A percentile compares a stretch with the other conserved stretches of the same genome.
Evolutionary conservation across 2,329 filamentous ascomycete species (phyloP).

Genomic region (Nemania diffusa): DNA sequence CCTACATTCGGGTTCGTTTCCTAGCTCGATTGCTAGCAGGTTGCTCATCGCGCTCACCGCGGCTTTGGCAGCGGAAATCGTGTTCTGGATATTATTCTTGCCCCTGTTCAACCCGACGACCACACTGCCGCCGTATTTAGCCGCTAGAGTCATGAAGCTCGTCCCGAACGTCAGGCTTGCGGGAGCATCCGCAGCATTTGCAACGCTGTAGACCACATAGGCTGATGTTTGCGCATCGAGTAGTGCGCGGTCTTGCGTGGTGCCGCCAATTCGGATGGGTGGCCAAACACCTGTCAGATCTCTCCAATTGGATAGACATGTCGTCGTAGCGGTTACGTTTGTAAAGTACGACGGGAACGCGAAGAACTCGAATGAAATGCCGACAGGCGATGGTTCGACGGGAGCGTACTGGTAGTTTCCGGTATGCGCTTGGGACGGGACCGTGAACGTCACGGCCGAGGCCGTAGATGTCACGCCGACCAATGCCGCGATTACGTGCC

Average conservation of each 20-base stretch:
- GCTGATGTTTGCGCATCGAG: constrained; percentile 58
- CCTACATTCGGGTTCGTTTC: constrained; percentile 65
- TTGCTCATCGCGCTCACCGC: constrained; percentile 59
- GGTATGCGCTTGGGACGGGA: constrained; percentile 46
- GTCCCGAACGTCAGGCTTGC: constrained; percentile 62
- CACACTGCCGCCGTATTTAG: constrained; percentile 59
- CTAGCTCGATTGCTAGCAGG: constrained; percentile 64
- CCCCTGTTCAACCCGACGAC: constrained; percentile 65
- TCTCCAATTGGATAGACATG: constrained; percentile 63
- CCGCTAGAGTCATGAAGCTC: constrained; percentile 62
- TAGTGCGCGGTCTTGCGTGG: constrained; percentile 65
- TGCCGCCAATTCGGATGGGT: constrained; percentile 67
- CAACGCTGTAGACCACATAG: constrained; percentile 63
- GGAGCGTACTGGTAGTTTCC: constrained; percentile 47
- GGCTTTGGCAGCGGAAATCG: constrained; percentile 60
- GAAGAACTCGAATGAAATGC: constrained; percentile 66
- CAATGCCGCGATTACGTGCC: constrained; percentile 22
- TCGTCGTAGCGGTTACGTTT: constrained; percentile 60
- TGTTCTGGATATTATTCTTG: constrained; percentile 63
- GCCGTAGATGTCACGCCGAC: constrained; percentile 29
- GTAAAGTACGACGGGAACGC: constrained; percentile 65
- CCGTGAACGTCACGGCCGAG: constrained; percentile 48
- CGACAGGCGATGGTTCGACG: constrained; percentile 56
- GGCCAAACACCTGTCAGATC: constrained; percentile 62
- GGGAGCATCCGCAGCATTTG: constrained; percentile 59